Evolutionary conservation across 169 alveolate genomes (phyloP), one percentile per base, ranked within the genome.

Genomic region (Toxoplasma gondii): DNA sequence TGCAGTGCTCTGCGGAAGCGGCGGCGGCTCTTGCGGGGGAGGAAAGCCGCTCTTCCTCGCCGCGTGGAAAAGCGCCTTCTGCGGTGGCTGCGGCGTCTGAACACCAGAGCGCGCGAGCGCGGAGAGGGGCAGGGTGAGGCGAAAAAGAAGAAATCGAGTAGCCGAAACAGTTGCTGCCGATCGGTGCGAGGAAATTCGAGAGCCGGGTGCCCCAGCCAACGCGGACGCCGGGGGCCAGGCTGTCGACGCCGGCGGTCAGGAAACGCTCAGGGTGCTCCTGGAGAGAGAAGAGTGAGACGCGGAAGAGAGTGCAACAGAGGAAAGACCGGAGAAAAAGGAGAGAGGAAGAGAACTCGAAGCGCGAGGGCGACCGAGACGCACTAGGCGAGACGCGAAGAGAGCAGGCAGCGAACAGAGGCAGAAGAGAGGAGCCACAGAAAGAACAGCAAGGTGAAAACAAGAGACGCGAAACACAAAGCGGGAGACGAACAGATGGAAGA

Each of bases 161-260:
- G 44, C 97, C 97, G 39, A 94, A 96, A 22, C 93, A 93, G 80
- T 96, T 96, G 19, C 91, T 38, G n/a, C 97, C 97, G 19, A 96
- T 44, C 9, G 97, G 97, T 27, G 97, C 88, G 64, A 69, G 92
- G n/a, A 94, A 93, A 43, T 90, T 64, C 58, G 95, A 54, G 19
- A 96, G 94, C 24, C 97, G 78, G 27, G 97, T 88, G 53, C 97
- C 97, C 53, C 74, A 94, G 38, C 97, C 97, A 44, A 96, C 87
- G 39, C 97, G 92, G 12, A 96, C 95, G 67, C 94, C 49, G 44
- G 97, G 97, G 0, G 69, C 53, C 12, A 29, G 22, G 69, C 90
- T 31, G 90, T 82, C 90, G 39, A 24, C 24, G 38, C 90, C n/a
- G 69, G 38, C 29, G 36, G 41, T 16, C n/a, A 38, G 24, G 27